Percentiles rank a stretch among this genome's conserved stretches.
Conservation (phyloP, 371 early-diverging fungal genomes). For the Parasitella parasitica region DNA sequence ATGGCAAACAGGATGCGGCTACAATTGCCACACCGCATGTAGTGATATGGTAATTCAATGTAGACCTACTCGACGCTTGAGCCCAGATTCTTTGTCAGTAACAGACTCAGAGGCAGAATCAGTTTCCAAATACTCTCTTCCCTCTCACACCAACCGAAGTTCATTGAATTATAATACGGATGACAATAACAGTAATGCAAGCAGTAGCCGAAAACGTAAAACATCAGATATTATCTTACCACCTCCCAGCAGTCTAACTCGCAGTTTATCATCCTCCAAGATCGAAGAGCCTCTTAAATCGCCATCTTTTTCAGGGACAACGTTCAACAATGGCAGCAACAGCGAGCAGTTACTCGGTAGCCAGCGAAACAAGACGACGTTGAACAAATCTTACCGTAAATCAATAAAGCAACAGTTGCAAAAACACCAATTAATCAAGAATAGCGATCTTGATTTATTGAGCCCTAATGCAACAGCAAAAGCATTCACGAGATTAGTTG, state of each 20-base stretch:
- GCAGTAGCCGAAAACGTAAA: constrained; percentile 5
- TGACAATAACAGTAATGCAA: constrained; percentile 3
- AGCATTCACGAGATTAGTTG: constrained; percentile 40
- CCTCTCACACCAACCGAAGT: constrained; percentile 2
- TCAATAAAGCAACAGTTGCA: constrained; percentile 21
- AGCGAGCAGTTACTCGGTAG: neutral
- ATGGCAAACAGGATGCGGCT: constrained; percentile 42
- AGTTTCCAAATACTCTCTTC: constrained; percentile 30
- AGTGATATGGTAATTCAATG: constrained; percentile 43
- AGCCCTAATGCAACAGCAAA: constrained; percentile 45
- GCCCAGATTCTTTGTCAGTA: constrained; percentile 41
- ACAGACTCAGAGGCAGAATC: constrained; percentile 51
- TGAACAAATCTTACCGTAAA: constrained; percentile 25
- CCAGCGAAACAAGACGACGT: neutral
- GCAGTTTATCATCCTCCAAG: neutral
- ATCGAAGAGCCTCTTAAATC: constrained; percentile 22
- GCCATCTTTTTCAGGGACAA: constrained; percentile 23
- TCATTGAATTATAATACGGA: constrained; percentile 3
- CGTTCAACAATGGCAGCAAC: neutral
- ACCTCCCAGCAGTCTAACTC: neutral
- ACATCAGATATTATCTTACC: neutral
- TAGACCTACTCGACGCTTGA: constrained; percentile 28
- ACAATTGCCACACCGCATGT: constrained; percentile 38
- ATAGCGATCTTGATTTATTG: neutral
- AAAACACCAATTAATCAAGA: constrained; percentile 3